Conservation (phyloP, 2,329 filamentous ascomycete genomes). For the Acephala macrosclerotiorum region DNA sequence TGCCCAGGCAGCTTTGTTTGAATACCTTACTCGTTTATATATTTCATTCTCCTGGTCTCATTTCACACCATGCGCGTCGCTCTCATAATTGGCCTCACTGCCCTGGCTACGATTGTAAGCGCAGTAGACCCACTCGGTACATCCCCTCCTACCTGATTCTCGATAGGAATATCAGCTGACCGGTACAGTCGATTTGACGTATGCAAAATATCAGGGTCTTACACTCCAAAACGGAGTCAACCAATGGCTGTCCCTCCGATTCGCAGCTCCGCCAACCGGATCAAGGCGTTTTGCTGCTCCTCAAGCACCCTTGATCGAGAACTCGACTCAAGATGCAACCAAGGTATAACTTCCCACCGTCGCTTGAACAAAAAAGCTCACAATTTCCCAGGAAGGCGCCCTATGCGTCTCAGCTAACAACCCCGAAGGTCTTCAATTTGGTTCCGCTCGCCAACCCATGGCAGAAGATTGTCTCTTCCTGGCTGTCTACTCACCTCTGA, state of each 20-base stretch:
- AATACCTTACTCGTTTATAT: neutral
- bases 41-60: neutral
- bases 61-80: neutral
- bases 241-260: constrained; percentile 14
- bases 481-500: constrained; percentile 64
- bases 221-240: constrained; percentile 19
- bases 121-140: constrained; percentile 8
- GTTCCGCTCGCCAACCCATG: constrained; percentile 38
- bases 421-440: constrained; percentile 4
- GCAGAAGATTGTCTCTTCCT: constrained; percentile 73
- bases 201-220: constrained; percentile 17
- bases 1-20: constrained; percentile 5
- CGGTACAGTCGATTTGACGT: neutral
- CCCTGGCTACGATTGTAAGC: too few relatives aligned
- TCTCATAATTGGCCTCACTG: neutral
- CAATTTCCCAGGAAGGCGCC: neutral
- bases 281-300: constrained; percentile 12
- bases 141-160: neutral
- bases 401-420: constrained; percentile 17
- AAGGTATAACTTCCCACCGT: neutral
- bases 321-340: constrained; percentile 14
- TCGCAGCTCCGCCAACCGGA: constrained; percentile 16
- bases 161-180: neutral
- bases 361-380: neutral
- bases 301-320: constrained; percentile 7